Conservation (phyloP, 176 grass and related monocot species). For the Carex littledalei region DNA sequence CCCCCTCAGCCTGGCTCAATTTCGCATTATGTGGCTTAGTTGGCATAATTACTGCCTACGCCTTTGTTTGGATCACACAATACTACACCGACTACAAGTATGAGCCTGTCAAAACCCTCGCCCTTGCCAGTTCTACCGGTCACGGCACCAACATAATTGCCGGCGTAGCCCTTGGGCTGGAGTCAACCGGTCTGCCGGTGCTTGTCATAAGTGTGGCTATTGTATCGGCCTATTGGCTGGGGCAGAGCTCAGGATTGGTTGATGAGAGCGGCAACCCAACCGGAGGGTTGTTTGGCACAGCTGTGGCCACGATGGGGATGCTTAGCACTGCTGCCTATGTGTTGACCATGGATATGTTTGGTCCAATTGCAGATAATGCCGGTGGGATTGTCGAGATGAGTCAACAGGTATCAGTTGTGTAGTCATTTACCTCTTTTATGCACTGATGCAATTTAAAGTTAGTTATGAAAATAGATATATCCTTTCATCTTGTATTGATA, state of each 20-base stretch:
- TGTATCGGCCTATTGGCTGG: conserved; percentile 84
- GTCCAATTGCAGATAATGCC: conserved; percentile 97
- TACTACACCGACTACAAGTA: conserved; percentile 99
- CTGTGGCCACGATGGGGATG: conserved; percentile 99
- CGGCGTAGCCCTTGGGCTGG: conserved; percentile 83
- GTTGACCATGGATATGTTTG: conserved; percentile 99
- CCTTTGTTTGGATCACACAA: conserved; percentile 94
- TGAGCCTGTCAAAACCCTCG: conserved; percentile 71
- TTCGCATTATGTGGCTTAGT: conserved; percentile 93
- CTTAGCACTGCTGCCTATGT: conserved; percentile 98
- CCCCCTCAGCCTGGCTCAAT: conserved; percentile 93
- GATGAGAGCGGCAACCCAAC: conserved; percentile 74
- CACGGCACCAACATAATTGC: conserved; percentile 99
- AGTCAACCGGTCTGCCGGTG: conserved; percentile 89
- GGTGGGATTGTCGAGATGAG: conserved; percentile 99
- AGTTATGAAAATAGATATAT: background rate
- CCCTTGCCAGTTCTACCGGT: conserved; percentile 86
- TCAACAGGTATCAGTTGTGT: conserved; percentile 54
- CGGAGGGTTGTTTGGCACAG: conserved; percentile 96
- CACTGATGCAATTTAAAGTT: background rate
- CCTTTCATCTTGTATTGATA: too few species aligned
- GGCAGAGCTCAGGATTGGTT: conserved; percentile 78
- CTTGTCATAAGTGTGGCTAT: conserved; percentile 89
- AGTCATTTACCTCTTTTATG: background rate
- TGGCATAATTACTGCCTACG: conserved; percentile 90